Base-by-base conservation (phyloP, 805 yeast species). In the Hanseniaspora vineae region DNA sequence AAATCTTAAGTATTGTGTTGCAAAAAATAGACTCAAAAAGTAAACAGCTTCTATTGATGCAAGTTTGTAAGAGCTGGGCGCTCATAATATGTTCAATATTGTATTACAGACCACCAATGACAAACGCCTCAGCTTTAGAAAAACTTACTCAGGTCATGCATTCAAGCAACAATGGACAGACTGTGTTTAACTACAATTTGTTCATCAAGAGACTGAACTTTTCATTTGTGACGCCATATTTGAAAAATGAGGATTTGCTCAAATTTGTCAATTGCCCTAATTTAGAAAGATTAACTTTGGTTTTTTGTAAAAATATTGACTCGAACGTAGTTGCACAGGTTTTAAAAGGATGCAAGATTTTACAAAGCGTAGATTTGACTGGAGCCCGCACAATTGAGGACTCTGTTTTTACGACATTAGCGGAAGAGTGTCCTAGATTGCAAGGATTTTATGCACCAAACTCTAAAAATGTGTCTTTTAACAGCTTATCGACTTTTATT, bases 361-460 rank as follows among this genome's bases (percentile, higher is more conserved):
- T 90, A 50, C 95, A 85, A 62, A 83, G 94, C 42, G 80, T 90
- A 45, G 97, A 90, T 65, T 71, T 90, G 55, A 81, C 96, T 0
- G 92, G 92, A 9, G 82, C 86, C 5, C 71, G 71, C 42, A 78
- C 74, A 51, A 68, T 82, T 31, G 67, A 73, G n/a, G 96, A 89
- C 66, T 78, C 73, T 42, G 78, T 88, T 5, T 77, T 87, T 50
- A 54, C 65, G 31, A 77, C 84, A 6, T 69, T 90, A 53, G 87
- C 96, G 2, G 59, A 60, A 9, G 72, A 77, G 56, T 89, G 96
- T 62, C 74, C 76, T 35, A 68, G 90, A 44, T 69, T 90, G 42
- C 97, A 90, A 66, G 96, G 96, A 1, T 68, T 89, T 43, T 89
- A 88, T 60, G 92, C 92, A 0, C 89, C 95, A 1, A 85, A 84